Evolutionary conservation across 208 protist species (phyloP).

Genomic region (Trypanosomatidae sp.): DNA sequence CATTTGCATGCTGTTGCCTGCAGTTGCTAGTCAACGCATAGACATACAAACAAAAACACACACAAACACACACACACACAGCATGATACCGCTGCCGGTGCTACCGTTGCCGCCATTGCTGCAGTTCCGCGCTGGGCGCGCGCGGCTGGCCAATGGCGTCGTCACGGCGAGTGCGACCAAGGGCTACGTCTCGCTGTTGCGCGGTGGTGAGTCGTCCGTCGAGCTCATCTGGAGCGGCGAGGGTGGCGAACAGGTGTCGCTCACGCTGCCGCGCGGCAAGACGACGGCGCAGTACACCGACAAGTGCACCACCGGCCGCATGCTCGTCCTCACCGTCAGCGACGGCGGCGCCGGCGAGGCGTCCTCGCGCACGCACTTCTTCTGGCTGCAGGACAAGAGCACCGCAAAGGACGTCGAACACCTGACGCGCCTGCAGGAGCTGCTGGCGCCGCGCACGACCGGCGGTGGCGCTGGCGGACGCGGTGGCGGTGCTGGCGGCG

Average conservation of each 20-base stretch:
- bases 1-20: slow-evolving; percentile 1
- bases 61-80: not conserved
- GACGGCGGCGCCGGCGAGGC: slow-evolving; percentile 8
- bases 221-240: slow-evolving; percentile 35
- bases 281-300: slow-evolving; percentile 25
- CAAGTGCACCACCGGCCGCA: slow-evolving; percentile 59
- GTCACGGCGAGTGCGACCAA: slow-evolving; percentile 32
- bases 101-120: slow-evolving; percentile 13
- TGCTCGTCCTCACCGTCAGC: slow-evolving; percentile 46
- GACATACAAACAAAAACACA: not conserved
- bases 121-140: slow-evolving; percentile 59
- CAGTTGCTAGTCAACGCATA: slow-evolving; percentile 6
- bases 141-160: slow-evolving; percentile 41
- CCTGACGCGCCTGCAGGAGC: slow-evolving; percentile 20
- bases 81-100: slow-evolving; percentile 14
- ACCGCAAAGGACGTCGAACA: slow-evolving; percentile 42
- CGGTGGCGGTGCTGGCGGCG: not conserved
- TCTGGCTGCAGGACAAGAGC: slow-evolving; percentile 78
- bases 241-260: slow-evolving; percentile 2
- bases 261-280: slow-evolving; percentile 11
- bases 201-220: slow-evolving; percentile 7
- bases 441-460: slow-evolving; percentile 4
- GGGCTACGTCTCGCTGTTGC: slow-evolving; percentile 45
- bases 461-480: not conserved
- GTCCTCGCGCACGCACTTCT: slow-evolving; percentile 25